These are phyloP conservation scores for Fusarium sp. DNA, from an alignment of 2,329 filamentous ascomycete species.

Conservation along the genomic window DNA sequence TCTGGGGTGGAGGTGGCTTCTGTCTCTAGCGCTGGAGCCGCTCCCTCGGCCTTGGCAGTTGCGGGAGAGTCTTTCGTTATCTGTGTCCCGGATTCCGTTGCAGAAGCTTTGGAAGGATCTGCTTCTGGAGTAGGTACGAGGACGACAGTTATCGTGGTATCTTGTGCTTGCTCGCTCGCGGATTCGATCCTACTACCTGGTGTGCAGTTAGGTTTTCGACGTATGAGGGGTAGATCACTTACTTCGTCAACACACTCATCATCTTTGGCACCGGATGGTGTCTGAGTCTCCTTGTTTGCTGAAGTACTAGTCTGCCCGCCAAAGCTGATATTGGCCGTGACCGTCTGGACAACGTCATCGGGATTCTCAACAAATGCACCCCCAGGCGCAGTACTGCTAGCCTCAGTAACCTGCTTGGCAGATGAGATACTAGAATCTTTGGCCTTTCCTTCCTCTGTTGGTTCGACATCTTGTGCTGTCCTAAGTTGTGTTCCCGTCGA, in stretches of 20 bases:
- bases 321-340: not conserved
- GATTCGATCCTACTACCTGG: conserved; percentile 26
- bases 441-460: not conserved
- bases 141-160: not conserved
- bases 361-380: conserved; percentile 22
- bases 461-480: not conserved
- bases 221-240: conserved; percentile 36
- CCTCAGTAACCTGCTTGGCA: not conserved
- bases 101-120: not conserved
- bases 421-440: not conserved
- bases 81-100: not conserved
- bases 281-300: not conserved
- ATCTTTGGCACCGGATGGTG: not conserved
- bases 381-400: conserved; percentile 5
- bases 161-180: not conserved
- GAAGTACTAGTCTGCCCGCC: not conserved
- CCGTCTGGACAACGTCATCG: not conserved
- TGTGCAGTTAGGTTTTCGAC: conserved; percentile 42
- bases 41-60: not conserved
- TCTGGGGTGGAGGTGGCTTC: not conserved
- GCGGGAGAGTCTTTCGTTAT: not conserved
- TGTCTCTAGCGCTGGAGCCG: not conserved
- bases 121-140: not conserved
- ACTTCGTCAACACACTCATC: conserved; percentile 29
- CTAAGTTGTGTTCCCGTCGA: not conserved